Evolutionary conservation across 768 basidiomycete species (phyloP).

Genomic region (Mycena floridula): DNA sequence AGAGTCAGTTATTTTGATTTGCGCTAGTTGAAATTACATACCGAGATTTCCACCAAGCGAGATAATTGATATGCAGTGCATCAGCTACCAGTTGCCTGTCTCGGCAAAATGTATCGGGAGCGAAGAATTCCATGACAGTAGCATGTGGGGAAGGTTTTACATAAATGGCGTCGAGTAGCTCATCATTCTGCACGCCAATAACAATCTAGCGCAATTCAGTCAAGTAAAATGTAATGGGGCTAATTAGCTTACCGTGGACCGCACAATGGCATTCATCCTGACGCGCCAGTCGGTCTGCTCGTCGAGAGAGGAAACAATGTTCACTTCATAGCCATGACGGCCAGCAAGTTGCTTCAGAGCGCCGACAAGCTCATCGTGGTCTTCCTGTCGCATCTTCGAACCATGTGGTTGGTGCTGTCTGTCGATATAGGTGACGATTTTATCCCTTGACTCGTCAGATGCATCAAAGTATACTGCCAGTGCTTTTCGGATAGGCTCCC

Average conservation of each 20-base stretch:
- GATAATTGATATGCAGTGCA: constrained; percentile 48
- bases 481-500: constrained; percentile 47
- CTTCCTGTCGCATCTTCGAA: constrained; percentile 42
- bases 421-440: constrained; percentile 62
- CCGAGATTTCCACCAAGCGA: constrained; percentile 49
- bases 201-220: too few relatives aligned
- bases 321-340: constrained; percentile 47
- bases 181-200: constrained; percentile 51
- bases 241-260: constrained; percentile 53
- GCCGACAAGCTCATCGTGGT: constrained; percentile 57
- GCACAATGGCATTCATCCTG: constrained; percentile 57
- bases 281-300: constrained; percentile 50
- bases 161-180: constrained; percentile 65
- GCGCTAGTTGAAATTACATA: constrained; percentile 11
- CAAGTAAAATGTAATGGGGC: too few relatives aligned
- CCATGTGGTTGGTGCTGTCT: constrained; percentile 49
- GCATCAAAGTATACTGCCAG: constrained; percentile 38
- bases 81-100: constrained; percentile 55
- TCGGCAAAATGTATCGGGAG: constrained; percentile 53
- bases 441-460: constrained; percentile 20
- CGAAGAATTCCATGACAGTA: constrained; percentile 76
- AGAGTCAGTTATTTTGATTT: neutral
- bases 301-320: constrained; percentile 45
- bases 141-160: constrained; percentile 56
- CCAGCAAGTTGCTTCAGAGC: constrained; percentile 48